These are phyloP conservation scores for Monascus ruber DNA, from an alignment of 2,329 filamentous ascomycete genomes.

Conservation along the genomic window DNA sequence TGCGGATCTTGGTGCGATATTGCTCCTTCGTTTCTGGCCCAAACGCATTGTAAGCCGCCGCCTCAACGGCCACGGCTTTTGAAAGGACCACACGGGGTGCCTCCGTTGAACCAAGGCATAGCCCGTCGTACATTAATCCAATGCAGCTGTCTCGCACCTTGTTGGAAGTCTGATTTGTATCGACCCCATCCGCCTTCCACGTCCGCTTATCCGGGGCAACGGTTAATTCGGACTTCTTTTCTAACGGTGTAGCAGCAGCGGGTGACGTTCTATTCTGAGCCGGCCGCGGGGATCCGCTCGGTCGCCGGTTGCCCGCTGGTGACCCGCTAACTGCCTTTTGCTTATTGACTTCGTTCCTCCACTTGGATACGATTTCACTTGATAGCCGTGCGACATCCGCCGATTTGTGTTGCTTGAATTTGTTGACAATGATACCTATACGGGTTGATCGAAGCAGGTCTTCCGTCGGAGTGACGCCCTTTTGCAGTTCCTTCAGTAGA, in stretches of 20 bases:
- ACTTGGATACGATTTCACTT: conserved; percentile 68
- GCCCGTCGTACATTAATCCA: conserved; percentile 84
- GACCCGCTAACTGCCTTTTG: conserved; percentile 31
- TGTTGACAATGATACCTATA: conserved; percentile 81
- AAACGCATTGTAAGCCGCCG: conserved; percentile 58
- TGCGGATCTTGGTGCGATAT: conserved; percentile 83
- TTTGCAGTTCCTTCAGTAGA: conserved; percentile 67
- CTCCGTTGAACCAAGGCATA: conserved; percentile 56
- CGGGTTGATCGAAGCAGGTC: conserved; percentile 83
- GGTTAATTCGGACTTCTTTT: conserved; percentile 42
- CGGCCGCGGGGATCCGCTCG: conserved; percentile 32
- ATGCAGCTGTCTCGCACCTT: conserved; percentile 71
- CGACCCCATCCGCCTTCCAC: conserved; percentile 69
- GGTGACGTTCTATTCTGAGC: conserved; percentile 47
- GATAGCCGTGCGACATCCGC: conserved; percentile 61
- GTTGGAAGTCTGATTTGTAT: conserved; percentile 63
- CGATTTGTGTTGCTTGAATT: conserved; percentile 70
- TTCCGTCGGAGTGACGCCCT: conserved; percentile 72
- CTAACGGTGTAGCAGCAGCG: conserved; percentile 32
- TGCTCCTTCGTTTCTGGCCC: conserved; percentile 58
- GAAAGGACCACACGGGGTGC: conserved; percentile 55
- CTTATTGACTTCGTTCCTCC: conserved; percentile 37
- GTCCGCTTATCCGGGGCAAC: conserved; percentile 64
- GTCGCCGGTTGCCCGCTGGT: conserved; percentile 26
- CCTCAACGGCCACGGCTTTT: conserved; percentile 61